phyloP scores from a whole-genome alignment of 106 monocot genomes.

The Platanthera zijinensis region DNA sequence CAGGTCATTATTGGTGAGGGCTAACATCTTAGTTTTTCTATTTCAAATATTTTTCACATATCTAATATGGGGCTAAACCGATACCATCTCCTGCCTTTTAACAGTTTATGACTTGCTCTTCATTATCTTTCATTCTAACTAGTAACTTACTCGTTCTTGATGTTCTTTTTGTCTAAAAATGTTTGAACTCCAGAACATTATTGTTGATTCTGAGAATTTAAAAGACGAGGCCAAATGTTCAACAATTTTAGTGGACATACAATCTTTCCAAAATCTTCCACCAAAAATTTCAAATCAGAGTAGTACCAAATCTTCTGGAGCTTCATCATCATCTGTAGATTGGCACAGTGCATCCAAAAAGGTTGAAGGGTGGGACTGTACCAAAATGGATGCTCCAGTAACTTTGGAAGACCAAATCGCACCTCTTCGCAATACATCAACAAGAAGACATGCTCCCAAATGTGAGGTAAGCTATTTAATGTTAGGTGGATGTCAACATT shows the following conservation, averaged over 20 bases:
- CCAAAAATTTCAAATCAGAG: constrained; percentile 8
- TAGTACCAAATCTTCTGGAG: constrained; percentile 13
- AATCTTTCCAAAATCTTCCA: constrained; percentile 11
- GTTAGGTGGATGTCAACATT: background rate
- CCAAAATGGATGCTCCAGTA: constrained; percentile 23
- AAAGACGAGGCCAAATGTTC: constrained; percentile 16
- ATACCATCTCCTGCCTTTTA: too few species aligned
- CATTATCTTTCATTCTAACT: background rate
- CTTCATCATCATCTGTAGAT: constrained; percentile 8
- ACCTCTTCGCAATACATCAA: constrained; percentile 6
- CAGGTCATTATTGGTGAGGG: too few species aligned
- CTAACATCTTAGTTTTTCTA: too few species aligned
- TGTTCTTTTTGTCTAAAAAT: background rate
- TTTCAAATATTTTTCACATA: too few species aligned
- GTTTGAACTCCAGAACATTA: background rate
- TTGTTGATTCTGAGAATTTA: constrained; percentile 1
- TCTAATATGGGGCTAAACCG: background rate
- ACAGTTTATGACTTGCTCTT: too few species aligned
- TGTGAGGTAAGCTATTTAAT: constrained; percentile 27
- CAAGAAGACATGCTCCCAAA: constrained; percentile 34
- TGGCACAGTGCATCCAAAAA: constrained; percentile 18
- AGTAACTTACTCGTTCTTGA: background rate
- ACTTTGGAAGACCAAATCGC: constrained; percentile 3
- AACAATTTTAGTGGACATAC: constrained; percentile 5
- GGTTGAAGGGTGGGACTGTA: constrained; percentile 9